A percentile compares a stretch with the other conserved stretches of the same genome.
These are phyloP conservation scores for Drechslerella coelobrocha DNA, from an alignment of 2,329 filamentous ascomycete genomes.

Conservation along the genomic window DNA sequence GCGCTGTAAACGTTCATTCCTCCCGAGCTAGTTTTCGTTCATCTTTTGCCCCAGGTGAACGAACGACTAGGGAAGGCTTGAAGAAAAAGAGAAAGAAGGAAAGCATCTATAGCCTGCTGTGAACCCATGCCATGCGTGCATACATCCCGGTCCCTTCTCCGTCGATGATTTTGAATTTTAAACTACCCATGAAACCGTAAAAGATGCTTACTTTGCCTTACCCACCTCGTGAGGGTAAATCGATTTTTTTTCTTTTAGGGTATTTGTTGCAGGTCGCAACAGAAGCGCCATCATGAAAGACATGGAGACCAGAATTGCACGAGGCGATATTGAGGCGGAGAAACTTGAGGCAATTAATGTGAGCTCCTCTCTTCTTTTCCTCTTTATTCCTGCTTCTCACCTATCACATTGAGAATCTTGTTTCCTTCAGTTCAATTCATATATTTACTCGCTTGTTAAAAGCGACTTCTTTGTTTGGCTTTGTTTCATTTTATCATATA, in stretches of 20 bases:
- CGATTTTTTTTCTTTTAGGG: slow-evolving; percentile 49
- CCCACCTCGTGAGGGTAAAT: neutral
- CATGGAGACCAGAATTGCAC: slow-evolving; percentile 54
- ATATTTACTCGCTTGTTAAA: slow-evolving; percentile 26
- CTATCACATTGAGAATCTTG: slow-evolving; percentile 6
- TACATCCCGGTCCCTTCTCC: too few relatives aligned
- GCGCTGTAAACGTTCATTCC: slow-evolving; percentile 5
- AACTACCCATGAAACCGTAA: neutral
- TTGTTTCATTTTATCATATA: slow-evolving; percentile 24
- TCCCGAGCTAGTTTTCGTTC: slow-evolving; percentile 15
- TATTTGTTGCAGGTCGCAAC: slow-evolving; percentile 54
- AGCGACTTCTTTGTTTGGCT: slow-evolving; percentile 20
- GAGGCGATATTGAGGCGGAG: slow-evolving; percentile 55
- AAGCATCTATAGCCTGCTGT: neutral
- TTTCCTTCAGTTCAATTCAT: slow-evolving; percentile 7
- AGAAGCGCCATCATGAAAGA: slow-evolving; percentile 54
- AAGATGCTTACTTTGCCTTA: neutral
- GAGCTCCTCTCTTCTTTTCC: slow-evolving; percentile 33
- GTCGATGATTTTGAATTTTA: neutral
- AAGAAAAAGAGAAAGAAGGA: neutral
- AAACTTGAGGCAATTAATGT: slow-evolving; percentile 56
- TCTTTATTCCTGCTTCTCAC: slow-evolving; percentile 8
- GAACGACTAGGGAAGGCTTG: neutral
- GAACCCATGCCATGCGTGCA: too few relatives aligned
- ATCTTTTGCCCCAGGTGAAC: slow-evolving; percentile 3